Conservation (phyloP, 2,329 filamentous ascomycete genomes). For the Sphaerulina musiva region DNA sequence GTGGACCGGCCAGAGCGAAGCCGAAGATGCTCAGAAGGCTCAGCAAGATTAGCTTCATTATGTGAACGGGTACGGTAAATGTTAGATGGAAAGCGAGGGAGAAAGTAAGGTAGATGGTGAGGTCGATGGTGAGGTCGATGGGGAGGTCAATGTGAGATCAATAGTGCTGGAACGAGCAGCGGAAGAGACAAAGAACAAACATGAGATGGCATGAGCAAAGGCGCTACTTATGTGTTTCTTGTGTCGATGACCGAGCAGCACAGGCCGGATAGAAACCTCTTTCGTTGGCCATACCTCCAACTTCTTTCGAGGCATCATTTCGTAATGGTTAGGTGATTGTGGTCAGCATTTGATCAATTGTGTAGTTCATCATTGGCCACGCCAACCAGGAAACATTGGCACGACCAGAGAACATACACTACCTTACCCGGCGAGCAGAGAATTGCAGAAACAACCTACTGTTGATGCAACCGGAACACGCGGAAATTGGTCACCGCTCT, state of each 20-base stretch:
- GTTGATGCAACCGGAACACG: no score
- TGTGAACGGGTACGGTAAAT: background rate
- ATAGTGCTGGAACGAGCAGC: background rate
- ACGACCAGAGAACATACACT: background rate
- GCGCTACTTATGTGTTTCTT: no score
- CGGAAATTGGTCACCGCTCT: no score
- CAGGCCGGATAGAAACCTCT: no score
- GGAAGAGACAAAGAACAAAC: no score
- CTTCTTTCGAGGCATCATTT: background rate
- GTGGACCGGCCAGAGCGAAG: background rate
- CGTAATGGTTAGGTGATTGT: background rate
- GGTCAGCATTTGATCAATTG: background rate
- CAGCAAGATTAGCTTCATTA: slow-evolving; percentile 3
- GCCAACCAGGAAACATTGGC: background rate
- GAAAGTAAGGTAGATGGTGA: background rate
- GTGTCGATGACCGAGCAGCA: no score
- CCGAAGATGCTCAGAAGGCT: background rate
- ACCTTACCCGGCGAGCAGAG: background rate
- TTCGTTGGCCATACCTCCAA: background rate
- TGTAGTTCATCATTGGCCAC: background rate
- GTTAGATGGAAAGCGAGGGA: background rate
- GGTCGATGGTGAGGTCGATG: background rate
- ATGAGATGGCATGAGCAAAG: no score
- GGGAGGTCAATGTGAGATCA: no score
- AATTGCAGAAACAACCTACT: background rate